These are phyloP conservation scores for Boletus huronensis DNA, from an alignment of 768 basidiomycete genomes.

Conservation along the genomic window DNA sequence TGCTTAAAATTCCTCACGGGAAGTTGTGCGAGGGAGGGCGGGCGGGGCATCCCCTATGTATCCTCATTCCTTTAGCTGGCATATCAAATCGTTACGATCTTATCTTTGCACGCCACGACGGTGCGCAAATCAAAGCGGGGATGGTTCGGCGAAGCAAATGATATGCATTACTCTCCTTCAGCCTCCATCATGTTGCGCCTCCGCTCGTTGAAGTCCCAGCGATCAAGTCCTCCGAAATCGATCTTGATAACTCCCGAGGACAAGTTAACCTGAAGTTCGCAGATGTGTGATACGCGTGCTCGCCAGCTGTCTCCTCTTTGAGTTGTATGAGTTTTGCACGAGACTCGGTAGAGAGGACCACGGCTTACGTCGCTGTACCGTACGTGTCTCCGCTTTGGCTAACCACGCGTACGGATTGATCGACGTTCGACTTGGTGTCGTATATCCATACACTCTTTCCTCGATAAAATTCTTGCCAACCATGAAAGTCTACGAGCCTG, in stretches of 20 bases:
- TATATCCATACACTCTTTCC: slow-evolving; percentile 76
- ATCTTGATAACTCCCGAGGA: slow-evolving; percentile 58
- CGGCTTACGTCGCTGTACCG: slow-evolving; percentile 70
- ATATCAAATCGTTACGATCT: slow-evolving; percentile 21
- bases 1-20: no score
- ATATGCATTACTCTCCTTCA: slow-evolving; percentile 10
- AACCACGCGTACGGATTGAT: slow-evolving; percentile 67
- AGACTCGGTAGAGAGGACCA: neutral
- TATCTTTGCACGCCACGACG: slow-evolving; percentile 2
- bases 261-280: slow-evolving; percentile 70
- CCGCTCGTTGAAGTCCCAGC: slow-evolving; percentile 66
- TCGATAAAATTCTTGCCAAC: slow-evolving; percentile 71
- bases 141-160: neutral
- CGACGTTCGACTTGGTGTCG: slow-evolving; percentile 59
- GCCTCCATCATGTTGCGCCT: slow-evolving; percentile 62
- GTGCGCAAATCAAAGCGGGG: neutral
- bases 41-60: no score
- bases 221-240: slow-evolving; percentile 72
- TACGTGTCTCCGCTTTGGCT: slow-evolving; percentile 60
- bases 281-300: slow-evolving; percentile 62
- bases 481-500: slow-evolving; percentile 56
- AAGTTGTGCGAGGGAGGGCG: no score
- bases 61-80: slow-evolving; percentile 24
- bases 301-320: slow-evolving; percentile 81
- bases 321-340: slow-evolving; percentile 3